A percentile compares a stretch with the other conserved stretches of the same genome.
Evolutionary conservation across 1,284 basidiomycete genomes (phyloP).

Genomic region (Rhodotorula sp.): DNA sequence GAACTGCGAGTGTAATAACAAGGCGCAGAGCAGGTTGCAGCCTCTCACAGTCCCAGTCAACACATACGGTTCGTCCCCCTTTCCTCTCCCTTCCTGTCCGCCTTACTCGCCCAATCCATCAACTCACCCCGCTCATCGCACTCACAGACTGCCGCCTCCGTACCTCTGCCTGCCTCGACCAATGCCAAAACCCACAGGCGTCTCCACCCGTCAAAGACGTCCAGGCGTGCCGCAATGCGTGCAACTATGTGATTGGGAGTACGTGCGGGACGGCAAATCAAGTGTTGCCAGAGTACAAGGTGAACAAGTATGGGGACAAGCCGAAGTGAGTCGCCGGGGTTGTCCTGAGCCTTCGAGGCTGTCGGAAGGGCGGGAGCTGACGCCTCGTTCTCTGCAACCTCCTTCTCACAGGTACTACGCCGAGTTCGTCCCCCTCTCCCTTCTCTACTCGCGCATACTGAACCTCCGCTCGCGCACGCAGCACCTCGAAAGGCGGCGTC

Average conservation of each 20-base stretch:
- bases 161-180: slow-evolving; percentile 30
- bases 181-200: slow-evolving; percentile 22
- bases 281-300: slow-evolving; percentile 26
- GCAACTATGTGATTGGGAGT: slow-evolving; percentile 29
- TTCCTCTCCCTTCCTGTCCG: neutral
- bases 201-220: slow-evolving; percentile 3
- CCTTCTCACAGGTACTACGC: slow-evolving; percentile 16
- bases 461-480: neutral
- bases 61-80: slow-evolving; percentile 19
- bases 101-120: neutral
- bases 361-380: too few species aligned
- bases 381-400: neutral
- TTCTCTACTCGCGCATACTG: neutral
- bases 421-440: slow-evolving; percentile 8
- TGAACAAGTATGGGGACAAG: slow-evolving; percentile 14
- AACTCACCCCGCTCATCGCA: neutral
- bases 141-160: slow-evolving; percentile 30
- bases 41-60: slow-evolving; percentile 27
- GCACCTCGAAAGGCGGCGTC: slow-evolving; percentile 26
- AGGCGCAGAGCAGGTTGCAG: slow-evolving; percentile 15
- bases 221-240: slow-evolving; percentile 16
- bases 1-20: slow-evolving; percentile 32
- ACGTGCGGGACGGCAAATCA: slow-evolving; percentile 32
- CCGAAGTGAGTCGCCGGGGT: slow-evolving; percentile 22
- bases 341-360: neutral